Base-by-base conservation (phyloP, 2,329 filamentous ascomycete species). In the Alternaria panax region DNA sequence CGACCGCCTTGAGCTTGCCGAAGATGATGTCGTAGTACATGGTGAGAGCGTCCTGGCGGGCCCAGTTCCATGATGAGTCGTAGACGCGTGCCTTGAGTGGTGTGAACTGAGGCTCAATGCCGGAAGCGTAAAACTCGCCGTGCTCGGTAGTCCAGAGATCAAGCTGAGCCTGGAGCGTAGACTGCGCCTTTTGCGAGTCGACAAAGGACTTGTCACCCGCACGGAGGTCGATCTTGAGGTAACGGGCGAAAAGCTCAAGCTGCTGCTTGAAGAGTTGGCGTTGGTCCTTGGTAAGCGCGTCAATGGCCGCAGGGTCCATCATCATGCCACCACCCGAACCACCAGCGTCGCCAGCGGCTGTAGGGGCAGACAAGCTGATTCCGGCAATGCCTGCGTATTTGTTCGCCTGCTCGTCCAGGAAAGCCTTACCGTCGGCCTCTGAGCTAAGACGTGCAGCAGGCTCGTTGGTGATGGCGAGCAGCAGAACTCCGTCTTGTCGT, bases 1-100 rank as follows among this genome's bases (percentile, higher is more conserved):
- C 95, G 40, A 99, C 91, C 50, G 90, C 92, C 83, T 95, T 88
- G 54, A 99, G 88, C 62, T 95, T 89, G 59, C 95, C 95, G 72
- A 99, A 99, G 75, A 99, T 97, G 75, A 99, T 96, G 75, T 99
- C 95, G 81, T 93, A 99, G 84, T 95, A 99, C 94, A 99, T 99
- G 83, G 87, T 95, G 54, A 99, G 87, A 27, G 94, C 95, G 79
- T 99, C 95, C 78, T 99, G 95, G 52, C 95, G 90, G 63, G 93
- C 95, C 95, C 95, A 99, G 80, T 99, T 99, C 95, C 95, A 99
- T 0, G 93, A 96, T 0, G 95, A 98, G 79, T 99, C 95, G 81
- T 99, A 99, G 9, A 95, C 89, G 75, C 95, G 91, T 30, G 95
- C 95, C 80, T 99, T 99, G 64, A 98, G 87, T 5, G 92, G 84